Conservation (phyloP, 257 asterid species). For the Avicennia marina region DNA sequence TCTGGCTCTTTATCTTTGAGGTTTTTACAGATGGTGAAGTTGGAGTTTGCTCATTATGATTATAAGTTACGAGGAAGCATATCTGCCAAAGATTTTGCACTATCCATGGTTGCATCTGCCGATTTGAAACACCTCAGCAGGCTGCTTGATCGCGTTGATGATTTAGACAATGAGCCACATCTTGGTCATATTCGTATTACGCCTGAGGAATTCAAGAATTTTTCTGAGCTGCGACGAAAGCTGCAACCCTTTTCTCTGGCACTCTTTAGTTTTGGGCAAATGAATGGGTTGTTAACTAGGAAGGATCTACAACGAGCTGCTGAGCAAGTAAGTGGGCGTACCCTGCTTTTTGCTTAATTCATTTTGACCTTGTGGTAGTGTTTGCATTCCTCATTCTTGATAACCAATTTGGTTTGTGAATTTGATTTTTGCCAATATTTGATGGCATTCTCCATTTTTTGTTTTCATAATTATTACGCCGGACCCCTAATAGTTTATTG, state of each 20-base stretch:
- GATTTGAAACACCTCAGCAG: slow-evolving; percentile 66
- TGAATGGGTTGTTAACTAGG: slow-evolving; percentile 67
- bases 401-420: neutral
- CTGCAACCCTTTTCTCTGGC: slow-evolving; percentile 80
- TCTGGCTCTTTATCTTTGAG: neutral
- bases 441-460: neutral
- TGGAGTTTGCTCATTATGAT: slow-evolving; percentile 91
- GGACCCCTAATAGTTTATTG: slow-evolving; percentile 7
- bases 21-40: slow-evolving; percentile 47
- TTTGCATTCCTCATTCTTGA: slow-evolving; percentile 1
- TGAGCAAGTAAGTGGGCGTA: slow-evolving; percentile 46
- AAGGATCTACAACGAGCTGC: slow-evolving; percentile 84
- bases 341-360: neutral
- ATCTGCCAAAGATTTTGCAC: slow-evolving; percentile 82
- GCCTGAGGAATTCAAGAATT: slow-evolving; percentile 65
- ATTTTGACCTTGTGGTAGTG: neutral
- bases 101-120: slow-evolving; percentile 89
- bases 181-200: slow-evolving; percentile 46
- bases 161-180: slow-evolving; percentile 46
- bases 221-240: slow-evolving; percentile 62
- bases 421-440: neutral
- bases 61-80: slow-evolving; percentile 69
- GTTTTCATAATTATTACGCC: neutral
- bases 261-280: slow-evolving; percentile 67
- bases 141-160: slow-evolving; percentile 68